Conservation (phyloP, 768 basidiomycete genomes). For the Serendipita sp. region DNA sequence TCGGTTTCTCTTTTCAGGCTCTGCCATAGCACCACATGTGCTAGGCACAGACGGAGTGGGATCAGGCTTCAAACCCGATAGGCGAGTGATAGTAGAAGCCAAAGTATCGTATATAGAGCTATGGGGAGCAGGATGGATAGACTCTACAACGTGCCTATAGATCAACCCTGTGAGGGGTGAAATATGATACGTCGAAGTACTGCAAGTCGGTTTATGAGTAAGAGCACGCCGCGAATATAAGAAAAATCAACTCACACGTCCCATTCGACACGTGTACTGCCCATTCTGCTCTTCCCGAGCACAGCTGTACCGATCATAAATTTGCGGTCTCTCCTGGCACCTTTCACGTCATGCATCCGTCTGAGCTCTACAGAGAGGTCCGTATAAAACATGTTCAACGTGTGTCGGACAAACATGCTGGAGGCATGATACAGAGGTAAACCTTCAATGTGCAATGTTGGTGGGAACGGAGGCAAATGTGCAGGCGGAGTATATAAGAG, state of each 20-base stretch:
- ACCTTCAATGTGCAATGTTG: constrained; percentile 58
- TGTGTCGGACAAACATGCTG: constrained; percentile 51
- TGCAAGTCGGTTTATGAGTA: constrained; percentile 15
- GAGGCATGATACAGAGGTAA: constrained; percentile 56
- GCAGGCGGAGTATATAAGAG: constrained; percentile 55
- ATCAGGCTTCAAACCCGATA: not conserved
- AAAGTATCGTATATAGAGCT: constrained; percentile 52
- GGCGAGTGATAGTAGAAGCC: constrained; percentile 21
- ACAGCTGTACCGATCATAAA: constrained; percentile 39
- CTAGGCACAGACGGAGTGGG: not conserved
- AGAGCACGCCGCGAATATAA: not conserved
- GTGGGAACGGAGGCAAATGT: constrained; percentile 41
- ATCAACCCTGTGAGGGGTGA: constrained; percentile 52
- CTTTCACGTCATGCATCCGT: not conserved
- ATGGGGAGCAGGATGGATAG: constrained; percentile 66
- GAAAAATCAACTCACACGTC: constrained; percentile 38
- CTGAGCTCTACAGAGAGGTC: constrained; percentile 42
- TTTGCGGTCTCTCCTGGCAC: constrained; percentile 11
- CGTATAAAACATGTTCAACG: constrained; percentile 58
- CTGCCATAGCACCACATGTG: not conserved
- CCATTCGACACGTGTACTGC: constrained; percentile 49
- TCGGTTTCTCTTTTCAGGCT: not conserved
- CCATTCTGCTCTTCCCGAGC: constrained; percentile 44
- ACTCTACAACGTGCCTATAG: constrained; percentile 46
- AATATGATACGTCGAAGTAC: constrained; percentile 58